These are phyloP conservation scores for Henckelia pumila DNA, from an alignment of 257 asterid species.

Conservation along the genomic window DNA sequence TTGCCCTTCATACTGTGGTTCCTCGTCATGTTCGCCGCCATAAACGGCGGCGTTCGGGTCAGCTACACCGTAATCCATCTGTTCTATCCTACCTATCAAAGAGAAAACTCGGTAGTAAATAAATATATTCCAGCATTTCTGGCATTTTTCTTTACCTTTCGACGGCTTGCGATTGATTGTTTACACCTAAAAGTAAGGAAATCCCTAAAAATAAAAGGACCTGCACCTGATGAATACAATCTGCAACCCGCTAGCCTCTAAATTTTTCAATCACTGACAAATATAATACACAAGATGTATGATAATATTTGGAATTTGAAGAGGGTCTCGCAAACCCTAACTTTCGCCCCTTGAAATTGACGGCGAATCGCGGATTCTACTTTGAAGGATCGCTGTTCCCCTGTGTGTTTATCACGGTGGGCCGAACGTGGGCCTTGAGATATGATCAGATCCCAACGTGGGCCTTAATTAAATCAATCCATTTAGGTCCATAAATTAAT, in stretches of 20 bases:
- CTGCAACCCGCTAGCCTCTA: neutral
- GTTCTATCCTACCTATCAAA: slow-evolving; percentile 57
- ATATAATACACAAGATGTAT: neutral
- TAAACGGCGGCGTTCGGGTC: slow-evolving; percentile 65
- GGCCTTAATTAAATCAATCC: neutral
- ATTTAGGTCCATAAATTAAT: no score
- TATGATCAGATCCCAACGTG: neutral
- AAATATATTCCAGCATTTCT: slow-evolving; percentile 39
- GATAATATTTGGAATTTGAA: neutral
- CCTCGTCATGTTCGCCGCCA: slow-evolving; percentile 49
- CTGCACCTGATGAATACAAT: slow-evolving; percentile 12
- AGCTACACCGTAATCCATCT: slow-evolving; percentile 82
- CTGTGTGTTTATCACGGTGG: neutral
- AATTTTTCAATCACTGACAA: neutral
- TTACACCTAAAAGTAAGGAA: slow-evolving; percentile 11
- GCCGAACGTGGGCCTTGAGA: neutral
- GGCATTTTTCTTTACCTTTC: slow-evolving; percentile 31
- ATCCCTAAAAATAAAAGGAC: slow-evolving; percentile 19
- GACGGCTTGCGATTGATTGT: slow-evolving; percentile 21
- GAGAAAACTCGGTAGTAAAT: slow-evolving; percentile 51
- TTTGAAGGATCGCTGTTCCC: neutral
- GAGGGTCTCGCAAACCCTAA: neutral
- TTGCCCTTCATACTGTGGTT: slow-evolving; percentile 64
- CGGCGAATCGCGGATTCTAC: neutral
- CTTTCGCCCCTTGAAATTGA: neutral